These are phyloP conservation scores for Fraxinus anomala DNA, from an alignment of 257 asterid genomes.

Conservation along the genomic window DNA sequence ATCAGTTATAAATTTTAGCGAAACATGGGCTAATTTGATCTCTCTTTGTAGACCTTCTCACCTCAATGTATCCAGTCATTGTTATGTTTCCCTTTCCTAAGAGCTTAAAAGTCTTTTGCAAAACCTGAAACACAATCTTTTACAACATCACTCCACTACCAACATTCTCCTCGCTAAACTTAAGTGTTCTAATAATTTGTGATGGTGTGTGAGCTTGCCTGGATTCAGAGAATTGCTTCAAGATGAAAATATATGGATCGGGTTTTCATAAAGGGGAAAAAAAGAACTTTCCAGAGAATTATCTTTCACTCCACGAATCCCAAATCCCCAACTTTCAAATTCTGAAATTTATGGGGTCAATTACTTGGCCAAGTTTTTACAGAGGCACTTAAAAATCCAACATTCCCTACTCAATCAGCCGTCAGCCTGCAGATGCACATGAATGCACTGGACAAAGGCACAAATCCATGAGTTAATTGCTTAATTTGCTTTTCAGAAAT, in stretches of 20 bases:
- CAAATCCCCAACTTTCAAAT: background rate
- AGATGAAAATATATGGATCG: background rate
- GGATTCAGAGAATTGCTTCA: background rate
- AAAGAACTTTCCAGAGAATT: background rate
- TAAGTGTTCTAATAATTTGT: background rate
- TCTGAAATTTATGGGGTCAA: background rate
- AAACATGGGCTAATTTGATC: background rate
- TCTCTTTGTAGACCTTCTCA: background rate
- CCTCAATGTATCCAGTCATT: background rate
- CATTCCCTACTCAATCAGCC: background rate
- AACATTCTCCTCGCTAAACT: background rate
- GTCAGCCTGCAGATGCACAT: background rate
- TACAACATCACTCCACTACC: background rate
- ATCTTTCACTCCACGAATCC: background rate
- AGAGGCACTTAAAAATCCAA: background rate
- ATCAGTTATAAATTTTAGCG: too few species aligned
- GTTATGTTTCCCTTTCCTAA: background rate
- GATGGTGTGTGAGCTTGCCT: background rate
- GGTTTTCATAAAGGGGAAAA: background rate
- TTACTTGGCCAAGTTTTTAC: background rate
- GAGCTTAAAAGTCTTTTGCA: background rate
- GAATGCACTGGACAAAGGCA: background rate
- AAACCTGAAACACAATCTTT: background rate
- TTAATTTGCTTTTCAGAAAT: slow-evolving; percentile 12
- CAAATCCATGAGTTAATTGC: background rate